Evolutionary conservation across 306 rosid genomes (phyloP).

Genomic region (Vachellia collinsii): DNA sequence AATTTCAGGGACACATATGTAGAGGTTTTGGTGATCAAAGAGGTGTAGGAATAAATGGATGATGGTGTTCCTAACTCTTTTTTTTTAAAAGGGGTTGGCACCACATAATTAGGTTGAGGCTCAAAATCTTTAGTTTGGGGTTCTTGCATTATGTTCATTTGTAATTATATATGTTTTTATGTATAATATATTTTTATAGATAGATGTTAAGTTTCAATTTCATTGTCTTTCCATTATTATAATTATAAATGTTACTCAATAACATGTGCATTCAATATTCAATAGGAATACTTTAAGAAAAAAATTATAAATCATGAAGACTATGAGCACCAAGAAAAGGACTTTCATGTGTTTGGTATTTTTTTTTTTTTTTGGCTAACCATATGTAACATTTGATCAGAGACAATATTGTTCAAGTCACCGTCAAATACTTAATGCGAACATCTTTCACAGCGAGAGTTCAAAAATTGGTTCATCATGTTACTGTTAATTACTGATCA

Average conservation of each 20-base stretch:
- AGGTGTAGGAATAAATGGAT: slow-evolving; percentile 37
- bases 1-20: slow-evolving; percentile 7
- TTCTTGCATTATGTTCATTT: slow-evolving; percentile 32
- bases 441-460: no score
- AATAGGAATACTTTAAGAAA: no score
- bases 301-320: no score
- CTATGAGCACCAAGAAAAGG: background rate
- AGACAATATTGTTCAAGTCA: no score
- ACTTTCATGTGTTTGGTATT: background rate
- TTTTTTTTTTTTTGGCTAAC: no score
- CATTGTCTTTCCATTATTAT: background rate
- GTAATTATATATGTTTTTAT: slow-evolving; percentile 39
- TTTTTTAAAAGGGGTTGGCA: slow-evolving; percentile 13
- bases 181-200: slow-evolving; percentile 31
- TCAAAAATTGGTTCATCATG: no score
- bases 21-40: slow-evolving; percentile 37
- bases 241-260: no score
- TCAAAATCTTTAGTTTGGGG: slow-evolving; percentile 13
- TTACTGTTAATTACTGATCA: no score
- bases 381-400: no score
- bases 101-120: slow-evolving; percentile 22
- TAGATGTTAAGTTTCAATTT: slow-evolving; percentile 29
- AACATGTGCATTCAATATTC: no score
- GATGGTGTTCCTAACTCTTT: slow-evolving; percentile 35
- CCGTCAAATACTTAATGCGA: no score